Percentiles rank a stretch among this genome's conserved stretches.
Conservation (phyloP, 139 green algal genomes). For the Parachlorella kessleri region DNA sequence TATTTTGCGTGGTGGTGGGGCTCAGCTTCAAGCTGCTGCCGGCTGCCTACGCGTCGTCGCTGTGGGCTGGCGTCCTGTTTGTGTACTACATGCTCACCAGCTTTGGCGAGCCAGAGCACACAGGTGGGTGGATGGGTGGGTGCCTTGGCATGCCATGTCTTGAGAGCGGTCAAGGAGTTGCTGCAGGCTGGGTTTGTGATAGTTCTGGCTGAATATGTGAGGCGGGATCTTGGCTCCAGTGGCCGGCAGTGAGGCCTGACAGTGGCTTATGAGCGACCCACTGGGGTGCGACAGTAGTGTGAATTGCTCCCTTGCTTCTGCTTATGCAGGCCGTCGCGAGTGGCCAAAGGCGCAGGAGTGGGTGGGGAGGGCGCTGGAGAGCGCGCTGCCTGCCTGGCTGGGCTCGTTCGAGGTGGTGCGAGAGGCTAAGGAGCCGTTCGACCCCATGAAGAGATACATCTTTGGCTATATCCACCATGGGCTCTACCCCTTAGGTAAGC, state of each 20-base stretch:
- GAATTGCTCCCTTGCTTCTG: too few species aligned
- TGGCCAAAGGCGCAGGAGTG: conserved; percentile 66
- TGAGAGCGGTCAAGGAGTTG: too few species aligned
- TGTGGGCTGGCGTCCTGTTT: conserved; percentile 53
- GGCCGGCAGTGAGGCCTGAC: too few species aligned
- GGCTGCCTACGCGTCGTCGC: conserved; percentile 13
- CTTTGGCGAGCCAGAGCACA: conserved; percentile 64
- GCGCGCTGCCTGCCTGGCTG: conserved; percentile 63
- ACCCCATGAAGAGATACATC: conserved; percentile 52
- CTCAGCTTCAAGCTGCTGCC: conserved; percentile 46
- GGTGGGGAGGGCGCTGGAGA: conserved; percentile 59
- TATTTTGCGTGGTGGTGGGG: conserved; percentile 15
- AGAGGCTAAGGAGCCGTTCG: conserved; percentile 3
- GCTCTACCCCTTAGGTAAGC: conserved; percentile 74
- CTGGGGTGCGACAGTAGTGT: too few species aligned
- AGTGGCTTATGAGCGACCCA: too few species aligned
- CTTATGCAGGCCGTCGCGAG: conserved; percentile 56
- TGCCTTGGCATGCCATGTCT: too few species aligned
- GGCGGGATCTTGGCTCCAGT: too few species aligned
- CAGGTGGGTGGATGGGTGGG: conserved; percentile 44
- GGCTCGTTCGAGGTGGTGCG: conserved; percentile 59
- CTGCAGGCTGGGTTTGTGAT: too few species aligned
- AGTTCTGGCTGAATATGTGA: too few species aligned
- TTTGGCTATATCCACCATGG: conserved; percentile 86
- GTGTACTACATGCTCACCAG: conserved; percentile 72